Evolutionary conservation across 2,329 filamentous ascomycete genomes (phyloP), one percentile per base, ranked within the genome.

Genomic region (Pleurostoma richardsiae): DNA sequence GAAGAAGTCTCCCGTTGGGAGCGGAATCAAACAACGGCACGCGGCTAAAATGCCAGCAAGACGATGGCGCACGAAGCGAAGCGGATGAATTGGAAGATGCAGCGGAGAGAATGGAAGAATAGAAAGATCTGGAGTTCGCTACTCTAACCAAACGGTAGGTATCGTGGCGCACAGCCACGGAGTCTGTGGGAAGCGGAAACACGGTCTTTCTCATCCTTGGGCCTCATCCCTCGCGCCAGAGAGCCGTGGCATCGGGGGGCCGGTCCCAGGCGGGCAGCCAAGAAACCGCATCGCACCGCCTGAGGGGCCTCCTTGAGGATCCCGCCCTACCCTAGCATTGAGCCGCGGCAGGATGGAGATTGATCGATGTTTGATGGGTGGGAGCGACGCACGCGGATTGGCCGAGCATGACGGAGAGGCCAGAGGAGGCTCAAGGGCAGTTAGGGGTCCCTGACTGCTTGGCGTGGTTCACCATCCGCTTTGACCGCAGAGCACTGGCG

Each of bases 321-420:
- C 19, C 19, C 19, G 31, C 36, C 26, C 41, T 44, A 29, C 6
- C 33, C 39, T 38, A 51, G 54, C 57, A 57, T 58, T 49, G 55
- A 52, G 43, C 26, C 46, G 54, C 50, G 46, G 49, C 55, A 55
- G 52, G 46, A 54, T 53, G 51, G 53, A 48, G 56, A 52, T 53
- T 54, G 54, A 54, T 52, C 50, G 48, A 49, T 56, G 62, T 65
- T 65, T 65, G 61, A 65, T 61, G 57, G 53, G 51, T 53, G 52
- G 41, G 43, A 41, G 47, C 39, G 42, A 48, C 44, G 39, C 28
- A 39, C 48, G 48, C 46, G 47, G 49, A 63, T 63, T 64, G 62
- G 61, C 45, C 47, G 40, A 40, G 43, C 44, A 45, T 48, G 42
- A 45, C 49, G 50, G 47, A 40, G 39, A 45, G 43, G 46, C 42